Evolutionary conservation across 2,329 filamentous ascomycete genomes (phyloP).

Genomic region (Zymoseptoria passerinii): DNA sequence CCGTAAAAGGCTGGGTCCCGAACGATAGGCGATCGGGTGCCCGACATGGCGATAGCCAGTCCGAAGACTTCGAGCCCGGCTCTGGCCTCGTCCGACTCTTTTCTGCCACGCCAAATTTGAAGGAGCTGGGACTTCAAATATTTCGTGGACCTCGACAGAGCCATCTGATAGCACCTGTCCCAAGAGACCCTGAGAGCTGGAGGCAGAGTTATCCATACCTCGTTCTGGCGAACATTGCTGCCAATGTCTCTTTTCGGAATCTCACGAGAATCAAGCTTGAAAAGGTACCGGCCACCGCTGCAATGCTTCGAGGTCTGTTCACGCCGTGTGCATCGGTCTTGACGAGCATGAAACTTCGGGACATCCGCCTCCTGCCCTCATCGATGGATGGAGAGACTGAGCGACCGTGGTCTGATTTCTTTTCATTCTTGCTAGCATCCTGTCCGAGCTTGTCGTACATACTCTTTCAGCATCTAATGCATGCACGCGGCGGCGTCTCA

Average conservation of each 20-base stretch:
- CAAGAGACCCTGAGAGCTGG: constrained; percentile 17
- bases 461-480: constrained; percentile 23
- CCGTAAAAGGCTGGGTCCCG: constrained; percentile 17
- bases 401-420: constrained; percentile 20
- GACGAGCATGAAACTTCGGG: constrained; percentile 25
- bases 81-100: constrained; percentile 18
- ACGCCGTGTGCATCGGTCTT: constrained; percentile 13
- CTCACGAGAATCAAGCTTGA: constrained; percentile 26
- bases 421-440: constrained; percentile 17
- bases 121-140: constrained; percentile 24
- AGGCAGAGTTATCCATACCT: constrained; percentile 18
- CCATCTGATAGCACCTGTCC: constrained; percentile 15
- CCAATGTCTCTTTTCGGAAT: constrained; percentile 7
- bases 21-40: neutral
- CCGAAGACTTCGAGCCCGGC: constrained; percentile 2
- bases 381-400: neutral
- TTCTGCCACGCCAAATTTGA: constrained; percentile 15
- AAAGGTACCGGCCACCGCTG: constrained; percentile 20
- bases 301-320: constrained; percentile 16
- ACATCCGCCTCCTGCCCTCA: constrained; percentile 22
- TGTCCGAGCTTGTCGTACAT: constrained; percentile 20
- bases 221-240: constrained; percentile 12
- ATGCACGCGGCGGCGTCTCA: constrained; percentile 18
- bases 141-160: constrained; percentile 19
- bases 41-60: neutral